A percentile compares a stretch with the other conserved stretches of the same genome.
Evolutionary conservation across 352 stramenopile genomes (phyloP).

Genomic region (Pythium coloratum): DNA sequence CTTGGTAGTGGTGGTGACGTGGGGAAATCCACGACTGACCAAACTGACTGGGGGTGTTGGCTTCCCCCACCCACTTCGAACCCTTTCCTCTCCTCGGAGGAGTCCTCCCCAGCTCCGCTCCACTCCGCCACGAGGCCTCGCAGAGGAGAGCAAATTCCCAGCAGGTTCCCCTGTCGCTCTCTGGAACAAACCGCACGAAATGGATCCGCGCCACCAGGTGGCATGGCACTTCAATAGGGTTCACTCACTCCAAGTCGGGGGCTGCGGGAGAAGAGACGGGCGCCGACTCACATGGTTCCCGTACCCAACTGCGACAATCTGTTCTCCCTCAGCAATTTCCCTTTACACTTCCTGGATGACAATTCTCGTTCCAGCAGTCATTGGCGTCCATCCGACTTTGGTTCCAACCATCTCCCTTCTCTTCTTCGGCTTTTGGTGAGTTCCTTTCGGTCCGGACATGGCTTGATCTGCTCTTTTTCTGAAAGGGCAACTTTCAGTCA

Average conservation of each 20-base stretch:
- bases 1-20: conserved; percentile 10
- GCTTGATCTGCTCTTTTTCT: not conserved
- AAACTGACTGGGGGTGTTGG: not conserved
- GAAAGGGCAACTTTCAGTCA: conserved; percentile 4
- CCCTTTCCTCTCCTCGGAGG: no score
- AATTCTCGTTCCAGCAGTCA: not conserved
- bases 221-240: conserved; percentile 21
- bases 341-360: not conserved
- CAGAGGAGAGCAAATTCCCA: not conserved
- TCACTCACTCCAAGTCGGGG: conserved; percentile 13
- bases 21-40: conserved; percentile 17
- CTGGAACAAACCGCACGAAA: not conserved
- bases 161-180: conserved; percentile 1
- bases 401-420: not conserved
- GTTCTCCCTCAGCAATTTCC: not conserved
- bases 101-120: not conserved
- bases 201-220: conserved; percentile 5
- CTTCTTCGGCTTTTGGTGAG: not conserved
- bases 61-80: not conserved
- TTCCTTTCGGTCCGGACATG: not conserved
- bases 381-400: not conserved
- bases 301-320: not conserved
- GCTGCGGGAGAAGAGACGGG: not conserved
- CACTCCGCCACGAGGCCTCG: not conserved
- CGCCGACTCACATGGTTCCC: not conserved